Conservation (phyloP, 768 basidiomycete species). For the Gelatoporia subvermispora region DNA sequence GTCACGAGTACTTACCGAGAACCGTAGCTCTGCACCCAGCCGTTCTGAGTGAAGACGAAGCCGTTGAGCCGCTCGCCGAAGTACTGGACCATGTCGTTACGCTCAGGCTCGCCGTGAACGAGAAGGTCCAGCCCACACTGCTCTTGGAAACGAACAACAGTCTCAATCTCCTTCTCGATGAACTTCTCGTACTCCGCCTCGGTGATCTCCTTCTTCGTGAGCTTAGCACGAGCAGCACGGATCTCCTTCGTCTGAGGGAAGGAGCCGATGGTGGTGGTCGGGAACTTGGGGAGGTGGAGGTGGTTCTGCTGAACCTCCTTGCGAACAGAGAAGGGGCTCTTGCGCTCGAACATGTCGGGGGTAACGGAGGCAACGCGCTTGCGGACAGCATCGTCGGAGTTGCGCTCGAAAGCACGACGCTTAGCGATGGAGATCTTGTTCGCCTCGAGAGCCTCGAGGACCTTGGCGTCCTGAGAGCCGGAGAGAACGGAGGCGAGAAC, state of each 20-base stretch:
- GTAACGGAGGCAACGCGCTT: conserved; percentile 93
- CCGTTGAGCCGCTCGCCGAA: conserved; percentile 94
- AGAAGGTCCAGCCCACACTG: conserved; percentile 92
- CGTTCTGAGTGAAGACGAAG: conserved; percentile 98
- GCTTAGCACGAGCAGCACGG: conserved; percentile 92
- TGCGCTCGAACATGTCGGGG: conserved; percentile 77
- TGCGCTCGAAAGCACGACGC: conserved; percentile 91
- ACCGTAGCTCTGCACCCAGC: conserved; percentile 99
- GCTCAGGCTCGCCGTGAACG: conserved; percentile 98
- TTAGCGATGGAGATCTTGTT: conserved; percentile 89
- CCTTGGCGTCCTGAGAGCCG: conserved; percentile 71
- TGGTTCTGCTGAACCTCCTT: conserved; percentile 85
- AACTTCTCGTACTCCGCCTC: conserved; percentile 89
- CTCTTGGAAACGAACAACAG: conserved; percentile 95
- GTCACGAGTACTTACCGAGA: conserved; percentile 61
- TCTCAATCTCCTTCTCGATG: conserved; percentile 96
- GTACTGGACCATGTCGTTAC: conserved; percentile 99
- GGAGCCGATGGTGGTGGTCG: conserved; percentile 96
- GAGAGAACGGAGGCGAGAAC: conserved; percentile 81
- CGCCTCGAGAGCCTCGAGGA: conserved; percentile 73
- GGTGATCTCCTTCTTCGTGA: conserved; percentile 87
- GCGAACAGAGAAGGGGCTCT: conserved; percentile 83
- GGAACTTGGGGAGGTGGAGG: conserved; percentile 92
- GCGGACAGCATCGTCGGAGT: conserved; percentile 91
- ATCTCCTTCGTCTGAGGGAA: conserved; percentile 99